These are phyloP conservation scores for Aspergillus versicolor DNA, from an alignment of 2,329 filamentous ascomycete species.

Conservation along the genomic window DNA sequence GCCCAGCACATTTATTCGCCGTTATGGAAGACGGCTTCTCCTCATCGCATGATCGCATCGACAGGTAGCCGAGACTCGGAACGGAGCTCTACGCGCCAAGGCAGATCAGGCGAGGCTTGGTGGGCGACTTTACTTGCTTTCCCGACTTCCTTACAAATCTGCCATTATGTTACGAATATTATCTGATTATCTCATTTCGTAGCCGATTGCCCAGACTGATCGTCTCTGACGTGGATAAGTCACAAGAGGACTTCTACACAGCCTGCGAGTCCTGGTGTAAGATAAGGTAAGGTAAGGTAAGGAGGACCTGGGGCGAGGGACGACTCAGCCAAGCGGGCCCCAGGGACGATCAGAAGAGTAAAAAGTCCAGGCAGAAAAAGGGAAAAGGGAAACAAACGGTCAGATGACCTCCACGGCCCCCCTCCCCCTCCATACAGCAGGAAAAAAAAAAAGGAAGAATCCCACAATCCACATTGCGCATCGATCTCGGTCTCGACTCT, in stretches of 20 bases:
- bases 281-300: neutral
- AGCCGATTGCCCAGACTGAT: neutral
- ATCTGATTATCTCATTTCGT: neutral
- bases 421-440: neutral
- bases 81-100: constrained; percentile 3
- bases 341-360: neutral
- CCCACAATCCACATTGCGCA: too few species aligned
- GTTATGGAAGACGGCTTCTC: too few species aligned
- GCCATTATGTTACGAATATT: too few species aligned
- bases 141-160: too few species aligned
- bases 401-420: neutral
- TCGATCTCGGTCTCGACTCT: too few species aligned
- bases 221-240: neutral
- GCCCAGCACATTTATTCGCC: too few species aligned
- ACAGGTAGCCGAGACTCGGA: too few species aligned
- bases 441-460: neutral
- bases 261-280: neutral
- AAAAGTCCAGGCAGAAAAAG: neutral
- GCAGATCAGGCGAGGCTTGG: constrained; percentile 10
- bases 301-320: neutral
- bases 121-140: neutral
- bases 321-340: constrained; percentile 1
- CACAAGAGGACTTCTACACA: too few species aligned
- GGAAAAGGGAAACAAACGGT: neutral
- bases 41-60: too few species aligned